Conservation (phyloP, 352 stramenopile genomes). For the Aphanomyces euteiches region DNA sequence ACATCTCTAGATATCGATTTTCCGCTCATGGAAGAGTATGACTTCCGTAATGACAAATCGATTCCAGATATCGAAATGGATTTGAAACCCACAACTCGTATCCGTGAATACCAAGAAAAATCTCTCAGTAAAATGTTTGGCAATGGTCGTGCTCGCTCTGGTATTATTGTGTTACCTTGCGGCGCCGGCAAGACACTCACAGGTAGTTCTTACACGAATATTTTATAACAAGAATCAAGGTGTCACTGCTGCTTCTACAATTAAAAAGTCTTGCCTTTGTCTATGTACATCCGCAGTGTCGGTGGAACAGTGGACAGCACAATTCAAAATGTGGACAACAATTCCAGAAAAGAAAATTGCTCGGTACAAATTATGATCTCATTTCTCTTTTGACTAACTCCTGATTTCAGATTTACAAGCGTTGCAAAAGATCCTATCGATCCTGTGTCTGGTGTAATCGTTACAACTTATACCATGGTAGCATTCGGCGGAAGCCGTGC, state of each 20-base stretch:
- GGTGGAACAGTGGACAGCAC: constrained; percentile 97
- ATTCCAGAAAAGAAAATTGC: constrained; percentile 83
- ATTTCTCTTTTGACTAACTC: not conserved
- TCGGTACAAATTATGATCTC: constrained; percentile 30
- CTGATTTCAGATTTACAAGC: constrained; percentile 49
- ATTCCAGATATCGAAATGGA: constrained; percentile 86
- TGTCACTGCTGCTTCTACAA: constrained; percentile 94
- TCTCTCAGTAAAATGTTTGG: constrained; percentile 99
- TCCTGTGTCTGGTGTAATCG: constrained; percentile 84
- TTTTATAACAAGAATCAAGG: constrained; percentile 31
- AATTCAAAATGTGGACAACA: constrained; percentile 98
- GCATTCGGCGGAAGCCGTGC: constrained; percentile 89
- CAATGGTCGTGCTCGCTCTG: constrained; percentile 97
- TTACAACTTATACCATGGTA: constrained; percentile 99
- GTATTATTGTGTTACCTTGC: constrained; percentile 99
- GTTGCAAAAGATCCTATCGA: constrained; percentile 82
- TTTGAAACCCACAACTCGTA: constrained; percentile 87
- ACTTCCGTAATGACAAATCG: constrained; percentile 92
- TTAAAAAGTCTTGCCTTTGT: constrained; percentile 97
- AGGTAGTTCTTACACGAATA: not conserved
- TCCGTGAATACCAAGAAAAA: constrained; percentile 98
- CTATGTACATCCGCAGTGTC: constrained; percentile 97
- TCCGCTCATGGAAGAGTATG: constrained; percentile 99
- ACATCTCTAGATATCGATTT: constrained; percentile 90
- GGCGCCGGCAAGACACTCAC: constrained; percentile 87